phyloP scores from a whole-genome alignment of 305 asterid genomes.

The Solanum hybrid region DNA sequence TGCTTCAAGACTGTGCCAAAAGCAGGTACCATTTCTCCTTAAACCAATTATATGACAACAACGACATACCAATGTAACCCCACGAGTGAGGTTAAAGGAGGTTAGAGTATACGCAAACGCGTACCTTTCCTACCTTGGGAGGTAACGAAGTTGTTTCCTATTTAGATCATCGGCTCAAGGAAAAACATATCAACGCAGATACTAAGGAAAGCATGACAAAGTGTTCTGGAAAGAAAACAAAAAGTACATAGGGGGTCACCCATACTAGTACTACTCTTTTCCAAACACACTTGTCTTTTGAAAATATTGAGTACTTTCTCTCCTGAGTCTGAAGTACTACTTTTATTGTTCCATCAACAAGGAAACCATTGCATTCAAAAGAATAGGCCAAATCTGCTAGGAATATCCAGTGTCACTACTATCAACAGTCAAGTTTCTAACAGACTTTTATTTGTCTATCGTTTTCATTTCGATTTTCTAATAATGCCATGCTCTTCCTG shows the following conservation, averaged over 20 bases:
- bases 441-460: background rate
- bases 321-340: background rate
- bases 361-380: background rate
- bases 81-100: background rate
- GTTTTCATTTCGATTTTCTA: background rate
- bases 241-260: background rate
- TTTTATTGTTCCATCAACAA: background rate
- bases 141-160: background rate
- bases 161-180: background rate
- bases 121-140: background rate
- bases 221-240: background rate
- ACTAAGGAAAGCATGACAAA: background rate
- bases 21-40: background rate
- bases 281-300: background rate
- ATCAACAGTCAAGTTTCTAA: conserved; percentile 5
- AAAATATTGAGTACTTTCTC: background rate
- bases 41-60: background rate
- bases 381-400: background rate
- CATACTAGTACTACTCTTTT: conserved; percentile 8
- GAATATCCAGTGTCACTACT: conserved; percentile 9
- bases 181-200: background rate
- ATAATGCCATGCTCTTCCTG: background rate
- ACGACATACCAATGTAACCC: background rate
- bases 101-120: background rate
- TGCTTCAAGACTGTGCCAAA: background rate